Base-by-base conservation (phyloP, 139 green algal species). In the Zygnema circumcarinatum region DNA sequence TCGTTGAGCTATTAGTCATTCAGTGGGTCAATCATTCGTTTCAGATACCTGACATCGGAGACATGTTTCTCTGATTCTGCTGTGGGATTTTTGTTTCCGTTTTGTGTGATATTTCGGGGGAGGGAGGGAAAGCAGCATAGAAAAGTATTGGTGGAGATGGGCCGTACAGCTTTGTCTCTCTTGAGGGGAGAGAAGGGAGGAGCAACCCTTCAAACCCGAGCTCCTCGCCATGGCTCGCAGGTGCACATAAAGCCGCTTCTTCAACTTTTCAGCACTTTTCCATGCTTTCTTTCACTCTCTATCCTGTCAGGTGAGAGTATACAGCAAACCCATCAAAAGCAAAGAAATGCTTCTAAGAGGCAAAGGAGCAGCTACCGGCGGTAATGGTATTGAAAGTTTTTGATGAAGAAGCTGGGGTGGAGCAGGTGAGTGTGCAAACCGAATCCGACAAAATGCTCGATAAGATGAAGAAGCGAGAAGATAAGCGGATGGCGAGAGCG, bases 371-470 rank as follows among this genome's bases (percentile, higher is more conserved):
- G 56, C 56, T n/a, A 72, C 56, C 29, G n/a, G n/a, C 29, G 29
- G 29, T 35, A 72, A 72, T 72, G n/a, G 36, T 78, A 73, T 81
- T 38, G 68, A 79, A 3, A 39, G 7, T 52, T 29, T 84, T n/a
- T 7, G 16, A 52, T 38, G 11, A 7, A 41, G 7, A 84, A 84
- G 7, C 3, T n/a, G 11, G 39, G 11, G 16, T 68, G 3, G 33
- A 76, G 21, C 87, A 79, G 67, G 87, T 91, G 0, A 91, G 39
- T 39, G 87, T 91, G 80, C 87, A 91, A 52, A 91, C 81, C 16
- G 87, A 91, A 47, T 86, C 83, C 21, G 87, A 89, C 25, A 83
- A 84, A 31, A 36, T 75, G 35, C 25, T 91, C 41, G 87, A 91
- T 32, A 91, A 91, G 81, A 38, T 90, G 35, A 53, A 80, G 29